Conservation (phyloP, 805 yeast genomes). For the Kodamaea sagamina region DNA sequence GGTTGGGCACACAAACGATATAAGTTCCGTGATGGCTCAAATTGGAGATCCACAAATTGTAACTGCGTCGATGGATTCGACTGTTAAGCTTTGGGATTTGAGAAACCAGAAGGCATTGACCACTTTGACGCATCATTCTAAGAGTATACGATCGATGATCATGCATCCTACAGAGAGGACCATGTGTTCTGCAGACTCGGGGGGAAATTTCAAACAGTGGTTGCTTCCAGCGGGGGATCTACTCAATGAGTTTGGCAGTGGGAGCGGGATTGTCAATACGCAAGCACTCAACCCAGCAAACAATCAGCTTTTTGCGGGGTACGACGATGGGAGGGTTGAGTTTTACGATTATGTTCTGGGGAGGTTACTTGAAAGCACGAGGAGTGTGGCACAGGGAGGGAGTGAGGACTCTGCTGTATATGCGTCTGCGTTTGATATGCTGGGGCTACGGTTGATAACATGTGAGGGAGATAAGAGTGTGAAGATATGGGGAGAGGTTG, state of each 20-base stretch:
- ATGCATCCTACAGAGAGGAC: constrained; percentile 71
- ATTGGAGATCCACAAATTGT: constrained; percentile 83
- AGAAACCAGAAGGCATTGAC: constrained; percentile 72
- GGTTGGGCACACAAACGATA: constrained; percentile 77
- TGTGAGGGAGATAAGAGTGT: constrained; percentile 90
- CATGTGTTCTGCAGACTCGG: constrained; percentile 78
- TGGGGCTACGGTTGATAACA: constrained; percentile 79
- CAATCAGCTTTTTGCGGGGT: constrained; percentile 71
- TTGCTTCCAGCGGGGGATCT: constrained; percentile 74
- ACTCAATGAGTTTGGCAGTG: constrained; percentile 52
- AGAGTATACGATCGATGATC: constrained; percentile 73
- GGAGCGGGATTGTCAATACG: constrained; percentile 60
- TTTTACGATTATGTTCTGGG: constrained; percentile 82
- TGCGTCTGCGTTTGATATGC: constrained; percentile 71
- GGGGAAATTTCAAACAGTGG: constrained; percentile 79
- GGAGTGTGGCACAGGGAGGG: constrained; percentile 66
- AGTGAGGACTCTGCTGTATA: constrained; percentile 68
- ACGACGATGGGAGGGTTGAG: constrained; percentile 76
- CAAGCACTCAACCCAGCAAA: constrained; percentile 63
- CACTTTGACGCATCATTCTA: constrained; percentile 81
- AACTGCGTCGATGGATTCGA: constrained; percentile 80
- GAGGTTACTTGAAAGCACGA: constrained; percentile 53
- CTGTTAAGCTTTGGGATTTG: constrained; percentile 88
- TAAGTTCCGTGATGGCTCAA: constrained; percentile 67
- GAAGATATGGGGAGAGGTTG: constrained; percentile 62